Percentiles rank a stretch among this genome's conserved stretches.
phyloP scores from a whole-genome alignment of 176 grass and related monocot species.

The Areca catechu region DNA sequence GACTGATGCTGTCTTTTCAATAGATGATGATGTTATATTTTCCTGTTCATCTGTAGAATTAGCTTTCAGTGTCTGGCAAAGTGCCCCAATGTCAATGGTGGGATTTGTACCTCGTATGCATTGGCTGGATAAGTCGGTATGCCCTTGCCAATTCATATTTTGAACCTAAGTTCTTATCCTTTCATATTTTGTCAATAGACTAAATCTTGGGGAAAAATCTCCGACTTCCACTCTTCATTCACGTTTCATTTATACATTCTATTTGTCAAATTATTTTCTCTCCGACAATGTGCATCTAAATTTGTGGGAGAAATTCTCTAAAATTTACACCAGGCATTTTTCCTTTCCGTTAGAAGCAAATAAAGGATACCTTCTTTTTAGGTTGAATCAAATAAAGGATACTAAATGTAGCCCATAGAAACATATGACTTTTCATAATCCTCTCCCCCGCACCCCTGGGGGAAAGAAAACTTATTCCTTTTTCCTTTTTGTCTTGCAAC shows the following conservation, averaged over 20 bases:
- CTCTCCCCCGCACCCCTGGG: too few relatives aligned
- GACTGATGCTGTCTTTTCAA: slow-evolving; percentile 18
- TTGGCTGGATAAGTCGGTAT: slow-evolving; percentile 39
- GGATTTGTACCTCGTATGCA: slow-evolving; percentile 53
- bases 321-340: too few relatives aligned
- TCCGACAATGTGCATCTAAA: too few relatives aligned
- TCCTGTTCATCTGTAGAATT: slow-evolving; percentile 17
- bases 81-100: slow-evolving; percentile 17
- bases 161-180: background rate
- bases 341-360: too few relatives aligned
- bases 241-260: too few relatives aligned
- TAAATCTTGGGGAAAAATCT: background rate
- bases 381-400: too few relatives aligned
- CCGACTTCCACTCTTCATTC: background rate
- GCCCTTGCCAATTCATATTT: background rate
- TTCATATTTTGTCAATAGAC: background rate
- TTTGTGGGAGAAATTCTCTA: too few relatives aligned
- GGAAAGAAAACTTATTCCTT: background rate
- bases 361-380: too few relatives aligned
- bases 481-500: slow-evolving; percentile 5
- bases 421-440: too few relatives aligned
- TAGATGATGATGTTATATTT: slow-evolving; percentile 21
- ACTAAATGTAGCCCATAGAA: too few relatives aligned
- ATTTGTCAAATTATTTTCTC: too few relatives aligned
- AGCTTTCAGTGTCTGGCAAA: slow-evolving; percentile 13